These are phyloP conservation scores for Penicillium sp. DNA, from an alignment of 2,329 filamentous ascomycete species.

Conservation along the genomic window DNA sequence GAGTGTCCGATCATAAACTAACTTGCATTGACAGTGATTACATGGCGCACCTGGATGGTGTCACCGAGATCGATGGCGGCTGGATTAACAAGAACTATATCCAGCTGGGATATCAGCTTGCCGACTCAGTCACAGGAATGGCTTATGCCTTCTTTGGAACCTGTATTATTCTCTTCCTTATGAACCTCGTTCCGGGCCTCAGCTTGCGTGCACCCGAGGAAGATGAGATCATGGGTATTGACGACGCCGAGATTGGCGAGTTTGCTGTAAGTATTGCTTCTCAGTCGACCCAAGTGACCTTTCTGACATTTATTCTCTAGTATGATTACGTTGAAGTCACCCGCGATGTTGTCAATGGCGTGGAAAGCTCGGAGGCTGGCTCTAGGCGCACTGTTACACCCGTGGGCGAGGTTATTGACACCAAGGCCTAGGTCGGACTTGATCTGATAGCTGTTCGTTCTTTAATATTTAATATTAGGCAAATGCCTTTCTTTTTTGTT, in stretches of 20 bases:
- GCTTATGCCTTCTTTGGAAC: constrained; percentile 76
- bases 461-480: constrained; percentile 8
- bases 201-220: constrained; percentile 71
- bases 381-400: constrained; percentile 32
- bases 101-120: constrained; percentile 79
- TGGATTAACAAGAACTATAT: constrained; percentile 83
- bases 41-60: constrained; percentile 76
- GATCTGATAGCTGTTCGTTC: constrained; percentile 1
- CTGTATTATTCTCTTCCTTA: constrained; percentile 73
- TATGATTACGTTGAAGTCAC: constrained; percentile 89
- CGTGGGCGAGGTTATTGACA: constrained; percentile 19
- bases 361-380: constrained; percentile 24
- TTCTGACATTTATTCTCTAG: constrained; percentile 28
- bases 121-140: constrained; percentile 73
- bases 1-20: constrained; percentile 1
- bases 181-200: constrained; percentile 75
- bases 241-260: constrained; percentile 87
- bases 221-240: constrained; percentile 79
- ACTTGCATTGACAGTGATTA: constrained; percentile 56
- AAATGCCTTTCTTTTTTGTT: background rate
- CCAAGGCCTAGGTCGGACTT: constrained; percentile 21
- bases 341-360: constrained; percentile 60
- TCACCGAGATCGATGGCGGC: constrained; percentile 65
- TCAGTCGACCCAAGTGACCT: background rate
- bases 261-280: constrained; percentile 61